These are phyloP conservation scores for Podospora anserina DNA, from an alignment of 495 filamentous ascomycete species.

Conservation along the genomic window DNA sequence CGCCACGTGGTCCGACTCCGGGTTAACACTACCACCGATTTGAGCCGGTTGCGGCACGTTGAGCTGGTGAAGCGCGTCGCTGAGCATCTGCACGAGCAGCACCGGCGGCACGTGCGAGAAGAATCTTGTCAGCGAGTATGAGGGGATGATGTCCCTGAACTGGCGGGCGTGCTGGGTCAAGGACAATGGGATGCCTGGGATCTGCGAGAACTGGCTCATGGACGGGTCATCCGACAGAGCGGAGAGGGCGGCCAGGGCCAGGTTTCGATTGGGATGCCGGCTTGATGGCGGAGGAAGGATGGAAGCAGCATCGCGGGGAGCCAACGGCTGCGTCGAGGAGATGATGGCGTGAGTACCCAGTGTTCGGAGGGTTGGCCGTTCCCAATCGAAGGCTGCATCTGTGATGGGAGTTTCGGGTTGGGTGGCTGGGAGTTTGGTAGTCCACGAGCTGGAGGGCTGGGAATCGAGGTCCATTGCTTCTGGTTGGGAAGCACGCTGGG, in stretches of 20 bases:
- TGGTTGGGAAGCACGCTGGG: conserved; percentile 36
- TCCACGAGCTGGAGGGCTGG: conserved; percentile 25
- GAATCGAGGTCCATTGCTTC: conserved; percentile 62
- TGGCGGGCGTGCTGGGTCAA: conserved; percentile 80
- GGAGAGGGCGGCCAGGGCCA: conserved; percentile 46
- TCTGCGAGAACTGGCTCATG: conserved; percentile 86
- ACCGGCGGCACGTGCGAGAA: conserved; percentile 77
- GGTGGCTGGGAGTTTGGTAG: conserved; percentile 56
- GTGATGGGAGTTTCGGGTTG: conserved; percentile 73
- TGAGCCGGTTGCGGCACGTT: conserved; percentile 66
- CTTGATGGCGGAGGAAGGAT: conserved; percentile 13
- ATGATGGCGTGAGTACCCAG: conserved; percentile 50
- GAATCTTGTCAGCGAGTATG: conserved; percentile 83
- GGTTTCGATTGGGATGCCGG: not conserved
- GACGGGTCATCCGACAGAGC: conserved; percentile 81
- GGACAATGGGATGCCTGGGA: conserved; percentile 72
- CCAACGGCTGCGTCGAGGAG: conserved; percentile 55
- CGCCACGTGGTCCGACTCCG: conserved; percentile 48
- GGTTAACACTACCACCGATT: conserved; percentile 25
- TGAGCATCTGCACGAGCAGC: conserved; percentile 73
- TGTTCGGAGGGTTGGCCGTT: conserved; percentile 49
- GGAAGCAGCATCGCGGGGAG: conserved; percentile 32
- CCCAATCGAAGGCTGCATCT: conserved; percentile 76
- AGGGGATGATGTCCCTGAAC: conserved; percentile 82
- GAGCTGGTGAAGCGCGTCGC: conserved; percentile 76